A percentile compares a stretch with the other conserved stretches of the same genome.
These are phyloP conservation scores for Calycina herbarum DNA, from an alignment of 2,329 filamentous ascomycete genomes.

Conservation along the genomic window DNA sequence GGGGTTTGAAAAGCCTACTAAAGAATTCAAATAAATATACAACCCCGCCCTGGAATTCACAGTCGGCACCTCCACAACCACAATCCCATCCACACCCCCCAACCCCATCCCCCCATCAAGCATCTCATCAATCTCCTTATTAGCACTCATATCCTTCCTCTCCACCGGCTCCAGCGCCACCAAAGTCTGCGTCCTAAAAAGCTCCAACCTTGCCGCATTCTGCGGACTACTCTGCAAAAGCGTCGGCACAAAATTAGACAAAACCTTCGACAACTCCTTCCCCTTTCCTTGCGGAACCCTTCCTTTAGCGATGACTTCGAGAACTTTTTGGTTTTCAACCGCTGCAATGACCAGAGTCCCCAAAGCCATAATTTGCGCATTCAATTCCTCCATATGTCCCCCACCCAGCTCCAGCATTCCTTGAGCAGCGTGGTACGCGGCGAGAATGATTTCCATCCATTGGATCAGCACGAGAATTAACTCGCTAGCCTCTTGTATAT, in stretches of 20 bases:
- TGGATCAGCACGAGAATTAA: conserved; percentile 51
- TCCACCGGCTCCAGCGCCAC: conserved; percentile 55
- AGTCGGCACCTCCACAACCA: conserved; percentile 65
- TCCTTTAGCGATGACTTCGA: conserved; percentile 53
- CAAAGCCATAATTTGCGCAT: conserved; percentile 63
- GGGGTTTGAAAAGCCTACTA: conserved; percentile 53
- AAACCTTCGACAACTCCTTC: conserved; percentile 43
- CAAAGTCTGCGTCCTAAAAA: conserved; percentile 58
- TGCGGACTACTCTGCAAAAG: conserved; percentile 58
- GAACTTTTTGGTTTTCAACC: conserved; percentile 58
- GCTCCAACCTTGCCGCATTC: conserved; percentile 50
- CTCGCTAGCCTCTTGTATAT: conserved; percentile 49
- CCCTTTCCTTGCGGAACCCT: conserved; percentile 54
- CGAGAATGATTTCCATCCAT: conserved; percentile 60
- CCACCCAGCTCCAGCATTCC: conserved; percentile 45
- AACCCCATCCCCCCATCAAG: conserved; percentile 57
- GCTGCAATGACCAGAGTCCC: conserved; percentile 62
- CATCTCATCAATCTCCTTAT: conserved; percentile 56
- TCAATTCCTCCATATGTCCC: conserved; percentile 52
- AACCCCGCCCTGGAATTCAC: conserved; percentile 78
- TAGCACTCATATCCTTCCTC: conserved; percentile 51
- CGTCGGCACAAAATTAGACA: conserved; percentile 55
- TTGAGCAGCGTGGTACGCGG: conserved; percentile 49
- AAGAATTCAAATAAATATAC: conserved; percentile 81
- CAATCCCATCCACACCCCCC: conserved; percentile 40